Evolutionary conservation across 768 basidiomycete genomes (phyloP).

Genomic region (Russula compacta): DNA sequence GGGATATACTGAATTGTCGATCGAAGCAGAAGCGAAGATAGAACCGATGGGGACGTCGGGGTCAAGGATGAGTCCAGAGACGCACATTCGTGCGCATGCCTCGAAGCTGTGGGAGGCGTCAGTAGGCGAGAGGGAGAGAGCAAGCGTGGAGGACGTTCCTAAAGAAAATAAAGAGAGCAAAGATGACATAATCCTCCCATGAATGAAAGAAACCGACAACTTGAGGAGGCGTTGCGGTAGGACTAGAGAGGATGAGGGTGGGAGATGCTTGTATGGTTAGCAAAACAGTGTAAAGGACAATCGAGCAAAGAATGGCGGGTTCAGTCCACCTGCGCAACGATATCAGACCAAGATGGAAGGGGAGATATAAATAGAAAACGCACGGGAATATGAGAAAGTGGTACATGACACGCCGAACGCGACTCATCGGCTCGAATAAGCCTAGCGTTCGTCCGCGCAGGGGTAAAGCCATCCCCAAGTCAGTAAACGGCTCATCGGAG

Average conservation of each 20-base stretch:
- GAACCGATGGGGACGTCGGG: slow-evolving; percentile 55
- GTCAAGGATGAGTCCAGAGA: slow-evolving; percentile 83
- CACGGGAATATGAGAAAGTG: slow-evolving; percentile 64
- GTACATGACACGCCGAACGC: slow-evolving; percentile 54
- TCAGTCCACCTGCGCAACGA: slow-evolving; percentile 66
- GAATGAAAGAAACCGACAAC: slow-evolving; percentile 68
- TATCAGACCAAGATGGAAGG: neutral
- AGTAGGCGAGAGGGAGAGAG: neutral
- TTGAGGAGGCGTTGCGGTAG: slow-evolving; percentile 34
- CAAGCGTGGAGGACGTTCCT: slow-evolving; percentile 42
- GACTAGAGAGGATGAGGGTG: slow-evolving; percentile 35
- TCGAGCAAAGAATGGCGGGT: slow-evolving; percentile 71
- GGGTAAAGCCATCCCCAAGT: slow-evolving; percentile 37
- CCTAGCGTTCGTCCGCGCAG: slow-evolving; percentile 76
- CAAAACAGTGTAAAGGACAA: slow-evolving; percentile 74
- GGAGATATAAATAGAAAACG: slow-evolving; percentile 27
- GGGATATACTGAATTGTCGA: slow-evolving; percentile 24
- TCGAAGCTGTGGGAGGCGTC: slow-evolving; percentile 50
- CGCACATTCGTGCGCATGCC: slow-evolving; percentile 78
- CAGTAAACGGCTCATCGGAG: slow-evolving; percentile 26
- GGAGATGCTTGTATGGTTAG: slow-evolving; percentile 72
- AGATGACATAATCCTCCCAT: slow-evolving; percentile 89
- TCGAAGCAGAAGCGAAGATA: slow-evolving; percentile 35
- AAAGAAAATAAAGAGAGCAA: slow-evolving; percentile 75
- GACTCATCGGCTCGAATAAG: slow-evolving; percentile 60